Conservation (phyloP, 805 yeast species). For the Nakazawaea populi region DNA sequence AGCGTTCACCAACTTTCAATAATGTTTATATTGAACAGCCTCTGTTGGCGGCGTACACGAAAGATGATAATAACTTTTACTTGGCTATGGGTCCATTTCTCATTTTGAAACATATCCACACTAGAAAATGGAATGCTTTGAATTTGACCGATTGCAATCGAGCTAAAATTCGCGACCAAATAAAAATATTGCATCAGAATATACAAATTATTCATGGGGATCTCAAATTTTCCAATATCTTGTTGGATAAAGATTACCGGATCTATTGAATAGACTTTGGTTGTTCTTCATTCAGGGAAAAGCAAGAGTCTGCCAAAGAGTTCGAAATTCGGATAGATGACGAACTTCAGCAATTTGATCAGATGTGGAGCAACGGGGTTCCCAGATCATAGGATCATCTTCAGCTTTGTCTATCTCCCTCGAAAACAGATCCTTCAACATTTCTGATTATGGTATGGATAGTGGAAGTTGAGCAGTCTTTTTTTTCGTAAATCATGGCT, state of each 20-base stretch:
- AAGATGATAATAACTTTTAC: background rate
- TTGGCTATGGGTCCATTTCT: background rate
- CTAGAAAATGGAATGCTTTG: background rate
- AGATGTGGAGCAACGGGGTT: background rate
- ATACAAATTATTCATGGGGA: background rate
- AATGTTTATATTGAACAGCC: background rate
- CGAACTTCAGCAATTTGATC: background rate
- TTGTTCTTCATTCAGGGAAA: background rate
- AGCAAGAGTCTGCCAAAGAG: background rate
- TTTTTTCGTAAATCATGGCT: too few species aligned
- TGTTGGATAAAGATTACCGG: background rate
- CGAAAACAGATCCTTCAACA: too few species aligned
- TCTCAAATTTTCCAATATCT: background rate
- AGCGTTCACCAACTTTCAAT: background rate
- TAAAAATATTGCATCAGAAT: background rate
- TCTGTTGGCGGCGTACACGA: background rate
- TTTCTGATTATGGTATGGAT: too few species aligned
- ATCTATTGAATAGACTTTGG: slow-evolving; percentile 2
- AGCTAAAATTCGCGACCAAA: background rate
- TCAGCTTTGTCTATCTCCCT: too few species aligned
- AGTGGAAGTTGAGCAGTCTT: too few species aligned
- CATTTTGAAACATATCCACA: too few species aligned
- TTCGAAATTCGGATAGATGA: background rate
- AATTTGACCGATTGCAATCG: background rate
- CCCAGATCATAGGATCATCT: too few species aligned